Evolutionary conservation across 2,329 filamentous ascomycete genomes (phyloP).

Genomic region (Cladosporium austrohemisphaericum): DNA sequence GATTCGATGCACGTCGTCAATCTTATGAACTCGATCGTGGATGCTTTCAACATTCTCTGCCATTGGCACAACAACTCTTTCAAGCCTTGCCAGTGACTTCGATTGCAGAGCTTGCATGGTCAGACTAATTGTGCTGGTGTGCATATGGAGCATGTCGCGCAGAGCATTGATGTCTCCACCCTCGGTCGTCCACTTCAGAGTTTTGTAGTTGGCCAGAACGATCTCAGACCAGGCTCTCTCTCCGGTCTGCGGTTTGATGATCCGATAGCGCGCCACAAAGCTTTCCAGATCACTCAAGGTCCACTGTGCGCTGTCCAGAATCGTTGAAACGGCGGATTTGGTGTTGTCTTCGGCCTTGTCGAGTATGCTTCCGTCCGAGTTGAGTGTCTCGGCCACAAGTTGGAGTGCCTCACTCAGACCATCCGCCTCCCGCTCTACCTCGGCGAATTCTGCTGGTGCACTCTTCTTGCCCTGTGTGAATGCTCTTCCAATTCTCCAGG

Average conservation of each 20-base stretch:
- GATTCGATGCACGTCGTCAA: conserved; percentile 29
- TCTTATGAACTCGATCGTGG: conserved; percentile 27
- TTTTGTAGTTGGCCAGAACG: conserved; percentile 40
- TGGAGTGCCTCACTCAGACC: conserved; percentile 42
- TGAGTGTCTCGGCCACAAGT: conserved; percentile 43
- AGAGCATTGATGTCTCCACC: conserved; percentile 41
- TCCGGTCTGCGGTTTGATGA: conserved; percentile 40
- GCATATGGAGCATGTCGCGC: conserved; percentile 41
- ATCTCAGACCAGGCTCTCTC: conserved; percentile 44
- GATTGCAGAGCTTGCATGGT: conserved; percentile 43
- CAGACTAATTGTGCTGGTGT: conserved; percentile 39
- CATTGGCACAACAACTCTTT: conserved; percentile 33
- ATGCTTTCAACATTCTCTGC: conserved; percentile 31
- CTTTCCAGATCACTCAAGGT: conserved; percentile 44
- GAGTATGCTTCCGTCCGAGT: conserved; percentile 35
- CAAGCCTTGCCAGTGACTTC: conserved; percentile 33
- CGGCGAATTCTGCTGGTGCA: conserved; percentile 40
- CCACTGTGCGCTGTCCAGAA: conserved; percentile 38
- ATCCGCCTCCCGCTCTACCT: conserved; percentile 41
- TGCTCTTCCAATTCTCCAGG: conserved; percentile 44
- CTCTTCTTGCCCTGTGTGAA: conserved; percentile 41
- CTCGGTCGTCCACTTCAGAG: conserved; percentile 45
- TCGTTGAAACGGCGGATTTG: conserved; percentile 37
- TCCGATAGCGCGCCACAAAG: conserved; percentile 44
- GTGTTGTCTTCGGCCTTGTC: conserved; percentile 34